phyloP scores from a whole-genome alignment of 139 green algal species.

The Chlorella sp. region DNA sequence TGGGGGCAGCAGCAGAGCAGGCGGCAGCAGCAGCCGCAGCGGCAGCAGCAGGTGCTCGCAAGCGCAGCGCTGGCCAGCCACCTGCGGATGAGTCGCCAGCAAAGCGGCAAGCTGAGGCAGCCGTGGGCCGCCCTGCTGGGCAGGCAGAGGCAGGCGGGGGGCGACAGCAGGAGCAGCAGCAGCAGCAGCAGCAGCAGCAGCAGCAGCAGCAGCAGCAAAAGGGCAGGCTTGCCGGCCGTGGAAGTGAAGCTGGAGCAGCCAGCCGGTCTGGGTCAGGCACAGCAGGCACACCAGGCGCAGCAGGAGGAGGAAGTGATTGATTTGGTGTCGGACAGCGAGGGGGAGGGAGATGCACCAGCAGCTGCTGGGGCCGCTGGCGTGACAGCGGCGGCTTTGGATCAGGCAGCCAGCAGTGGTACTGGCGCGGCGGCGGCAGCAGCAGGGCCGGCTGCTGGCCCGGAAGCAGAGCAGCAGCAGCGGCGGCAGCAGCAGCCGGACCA shows the following conservation, averaged over 20 bases:
- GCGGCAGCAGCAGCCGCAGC: background rate
- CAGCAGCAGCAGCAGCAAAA: background rate
- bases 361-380: background rate
- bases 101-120: too few species aligned
- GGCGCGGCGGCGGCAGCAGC: background rate
- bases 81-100: too few species aligned
- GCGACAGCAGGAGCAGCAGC: background rate
- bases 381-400: background rate
- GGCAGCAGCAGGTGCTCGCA: too few species aligned
- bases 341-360: background rate
- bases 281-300: background rate
- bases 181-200: background rate
- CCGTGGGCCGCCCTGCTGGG: too few species aligned
- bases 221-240: too few species aligned
- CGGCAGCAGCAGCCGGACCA: background rate
- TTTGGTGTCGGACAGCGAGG: background rate
- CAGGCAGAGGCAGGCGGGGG: too few species aligned
- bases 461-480: background rate
- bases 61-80: too few species aligned
- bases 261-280: background rate
- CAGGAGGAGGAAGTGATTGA: conserved; percentile 6
- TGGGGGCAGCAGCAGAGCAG: too few species aligned
- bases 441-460: too few species aligned
- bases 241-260: too few species aligned
- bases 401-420: background rate